Conservation (phyloP, 148 eudicot genomes). For the Bassia scoparia region DNA sequence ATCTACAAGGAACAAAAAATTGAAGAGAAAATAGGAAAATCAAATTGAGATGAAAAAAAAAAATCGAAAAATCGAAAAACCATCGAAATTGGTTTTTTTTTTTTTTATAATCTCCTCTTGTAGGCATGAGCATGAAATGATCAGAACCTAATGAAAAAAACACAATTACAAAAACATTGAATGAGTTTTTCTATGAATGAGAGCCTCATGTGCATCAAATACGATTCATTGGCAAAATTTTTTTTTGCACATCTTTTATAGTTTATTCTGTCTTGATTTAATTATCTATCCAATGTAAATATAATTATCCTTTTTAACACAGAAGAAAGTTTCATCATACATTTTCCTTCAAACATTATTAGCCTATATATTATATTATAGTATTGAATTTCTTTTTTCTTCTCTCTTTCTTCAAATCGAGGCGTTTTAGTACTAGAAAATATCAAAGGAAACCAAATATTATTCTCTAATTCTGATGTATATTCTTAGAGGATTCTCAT, state of each 20-base stretch:
- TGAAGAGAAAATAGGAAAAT: neutral
- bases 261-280: neutral
- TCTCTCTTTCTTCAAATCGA: too few species aligned
- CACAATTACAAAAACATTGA: neutral
- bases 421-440: too few species aligned
- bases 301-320: neutral
- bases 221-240: neutral
- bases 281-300: constrained; percentile 10
- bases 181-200: neutral
- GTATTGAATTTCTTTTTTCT: too few species aligned
- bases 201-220: neutral
- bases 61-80: neutral
- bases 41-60: neutral
- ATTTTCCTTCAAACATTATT: neutral
- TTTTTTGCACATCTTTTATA: neutral
- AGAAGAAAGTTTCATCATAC: neutral
- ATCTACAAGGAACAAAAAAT: neutral
- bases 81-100: too few species aligned
- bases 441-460: too few species aligned
- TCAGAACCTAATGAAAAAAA: neutral
- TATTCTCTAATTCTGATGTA: too few species aligned
- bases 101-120: too few species aligned
- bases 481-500: too few species aligned
- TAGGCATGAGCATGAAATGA: too few species aligned
- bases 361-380: neutral